Base-by-base conservation (phyloP, 1,284 basidiomycete genomes). In the Apiotrichum gracile region DNA sequence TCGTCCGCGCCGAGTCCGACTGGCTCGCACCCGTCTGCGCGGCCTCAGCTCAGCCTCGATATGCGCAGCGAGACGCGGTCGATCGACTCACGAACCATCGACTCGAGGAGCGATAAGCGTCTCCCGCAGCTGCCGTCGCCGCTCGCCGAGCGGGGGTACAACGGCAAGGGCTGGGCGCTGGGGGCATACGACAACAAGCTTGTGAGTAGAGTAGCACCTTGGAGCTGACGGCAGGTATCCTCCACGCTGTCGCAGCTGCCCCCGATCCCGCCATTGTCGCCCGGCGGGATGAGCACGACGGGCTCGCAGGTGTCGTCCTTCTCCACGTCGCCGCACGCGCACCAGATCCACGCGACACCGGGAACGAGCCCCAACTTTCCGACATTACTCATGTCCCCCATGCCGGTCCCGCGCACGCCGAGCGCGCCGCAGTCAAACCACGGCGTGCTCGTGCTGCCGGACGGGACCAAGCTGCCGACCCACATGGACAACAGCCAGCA, bases 181-280 rank as follows among this genome's bases (percentile, higher is more conserved):
- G 69, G 69, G 7, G 64, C 63, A 16, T 73, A 73, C 49, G 69
- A 73, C 51, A 72, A 72, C 55, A 69, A 70, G 54, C 61, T 73
- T 16, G 71, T 72, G 51, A 51, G 66, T 62, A 21, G 14, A 27
- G 6, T 5, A n/a, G 26, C 35, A 49, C 40, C 41, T 26, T 13
- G 24, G 2, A 3, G 4, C 38, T 49, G 17, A 45, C 39, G 14
- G 12, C 60, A 73, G 70, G 69, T 73, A 12, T 69, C 71, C 1
- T 70, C 70, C 2, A 71, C 71, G 5, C 52, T 73, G 4, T 73
- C 71, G 2, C 71, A 72, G 24, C 58, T 72, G 0, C 69, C 71
- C 0, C 68, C 69, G 14, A 49, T 73, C 3, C 69, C 70, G 3
- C 66, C 68, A 7, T 41, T 67, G 5, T 70, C 69, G 0, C 70